A percentile compares a stretch with the other conserved stretches of the same genome.
These are phyloP conservation scores for Pichia sp. DNA, from an alignment of 1,139 yeast genomes.

Conservation along the genomic window DNA sequence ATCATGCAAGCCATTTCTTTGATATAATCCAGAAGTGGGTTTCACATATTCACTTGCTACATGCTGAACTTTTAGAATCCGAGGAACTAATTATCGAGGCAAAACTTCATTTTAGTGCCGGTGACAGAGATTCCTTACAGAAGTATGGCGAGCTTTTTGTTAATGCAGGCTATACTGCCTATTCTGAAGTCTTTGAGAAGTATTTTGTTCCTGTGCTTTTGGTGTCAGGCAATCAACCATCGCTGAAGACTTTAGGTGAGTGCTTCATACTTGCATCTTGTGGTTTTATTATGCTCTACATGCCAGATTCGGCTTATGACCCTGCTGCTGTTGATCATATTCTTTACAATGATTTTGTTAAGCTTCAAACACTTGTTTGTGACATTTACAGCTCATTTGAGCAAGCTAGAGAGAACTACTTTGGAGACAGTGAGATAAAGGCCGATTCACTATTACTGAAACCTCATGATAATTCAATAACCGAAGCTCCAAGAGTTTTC, in stretches of 20 bases:
- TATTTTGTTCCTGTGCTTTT: slow-evolving; percentile 41
- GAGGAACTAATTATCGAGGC: slow-evolving; percentile 2
- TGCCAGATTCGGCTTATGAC: slow-evolving; percentile 79
- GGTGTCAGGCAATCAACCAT: slow-evolving; percentile 12
- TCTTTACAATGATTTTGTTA: slow-evolving; percentile 35
- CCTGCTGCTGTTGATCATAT: slow-evolving; percentile 90
- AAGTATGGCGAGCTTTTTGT: slow-evolving; percentile 9
- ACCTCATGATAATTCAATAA: slow-evolving; percentile 27
- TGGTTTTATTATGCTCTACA: slow-evolving; percentile 63
- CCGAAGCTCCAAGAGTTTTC: slow-evolving; percentile 52
- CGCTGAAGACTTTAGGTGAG: slow-evolving; percentile 40
- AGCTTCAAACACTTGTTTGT: slow-evolving; percentile 27
- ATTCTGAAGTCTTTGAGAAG: slow-evolving; percentile 27
- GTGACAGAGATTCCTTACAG: slow-evolving; percentile 1
- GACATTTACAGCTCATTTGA: slow-evolving; percentile 38
- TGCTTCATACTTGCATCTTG: slow-evolving; percentile 65
- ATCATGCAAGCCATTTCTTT: slow-evolving; percentile 33
- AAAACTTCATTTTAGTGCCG: neutral
- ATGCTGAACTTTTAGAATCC: slow-evolving; percentile 10
- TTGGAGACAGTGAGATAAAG: slow-evolving; percentile 44
- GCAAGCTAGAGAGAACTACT: slow-evolving; percentile 38
- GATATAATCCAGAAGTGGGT: slow-evolving; percentile 43
- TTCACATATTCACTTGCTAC: slow-evolving; percentile 26
- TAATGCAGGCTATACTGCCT: slow-evolving; percentile 15
- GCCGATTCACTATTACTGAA: slow-evolving; percentile 37